phyloP scores from a whole-genome alignment of 352 stramenopile species.

The Globisporangium nunn region DNA sequence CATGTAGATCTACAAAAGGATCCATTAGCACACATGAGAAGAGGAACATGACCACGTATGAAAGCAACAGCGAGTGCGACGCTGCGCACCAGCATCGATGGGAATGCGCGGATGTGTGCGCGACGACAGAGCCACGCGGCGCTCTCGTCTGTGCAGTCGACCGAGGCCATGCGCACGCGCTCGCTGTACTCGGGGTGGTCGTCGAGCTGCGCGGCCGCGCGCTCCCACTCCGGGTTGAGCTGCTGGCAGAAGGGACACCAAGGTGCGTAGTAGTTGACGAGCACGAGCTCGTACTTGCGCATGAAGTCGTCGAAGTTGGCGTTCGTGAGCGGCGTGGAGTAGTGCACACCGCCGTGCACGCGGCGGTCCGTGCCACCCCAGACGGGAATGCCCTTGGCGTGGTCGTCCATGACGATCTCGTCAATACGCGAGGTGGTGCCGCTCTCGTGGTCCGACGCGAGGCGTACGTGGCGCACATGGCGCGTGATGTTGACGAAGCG shows the following conservation, averaged over 20 bases:
- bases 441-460: constrained; percentile 25
- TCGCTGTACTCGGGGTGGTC: constrained; percentile 78
- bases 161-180: constrained; percentile 69
- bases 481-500: constrained; percentile 70
- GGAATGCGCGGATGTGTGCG: constrained; percentile 67
- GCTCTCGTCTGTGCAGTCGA: constrained; percentile 70
- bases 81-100: constrained; percentile 58
- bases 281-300: constrained; percentile 76
- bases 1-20: constrained; percentile 60
- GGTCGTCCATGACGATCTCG: constrained; percentile 66
- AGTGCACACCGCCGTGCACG: constrained; percentile 49
- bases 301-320: constrained; percentile 75
- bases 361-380: constrained; percentile 56
- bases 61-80: background rate
- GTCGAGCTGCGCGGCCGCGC: constrained; percentile 53
- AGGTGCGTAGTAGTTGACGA: constrained; percentile 82
- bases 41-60: background rate
- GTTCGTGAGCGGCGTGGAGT: constrained; percentile 61
- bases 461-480: constrained; percentile 71
- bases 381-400: constrained; percentile 46
- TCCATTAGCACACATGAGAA: background rate
- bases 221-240: constrained; percentile 74
- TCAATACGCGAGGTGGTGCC: constrained; percentile 38
- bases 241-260: constrained; percentile 76
- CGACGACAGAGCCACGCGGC: constrained; percentile 59